Base-by-base conservation (phyloP, 768 basidiomycete genomes). In the Calocybe cyanea region DNA sequence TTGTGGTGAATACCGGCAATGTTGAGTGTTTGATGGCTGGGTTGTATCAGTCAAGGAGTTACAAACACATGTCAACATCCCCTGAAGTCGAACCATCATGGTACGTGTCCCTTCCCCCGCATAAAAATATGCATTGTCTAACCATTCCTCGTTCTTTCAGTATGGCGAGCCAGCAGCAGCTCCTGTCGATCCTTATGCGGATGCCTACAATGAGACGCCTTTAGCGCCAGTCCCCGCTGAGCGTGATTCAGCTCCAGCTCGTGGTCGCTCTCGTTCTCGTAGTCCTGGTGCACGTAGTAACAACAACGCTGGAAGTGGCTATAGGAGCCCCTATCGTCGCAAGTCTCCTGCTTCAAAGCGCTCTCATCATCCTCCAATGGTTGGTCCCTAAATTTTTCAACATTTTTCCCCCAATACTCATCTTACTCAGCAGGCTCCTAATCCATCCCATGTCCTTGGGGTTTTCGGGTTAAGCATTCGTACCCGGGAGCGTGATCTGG, bases 401-500 rank as follows among this genome's bases (percentile, higher is more conserved):
- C 46, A 48, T 44, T 39, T 50, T 33, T 41, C 32, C 18, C 38
- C 54, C 45, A 51, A 47, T 63, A 46, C 69, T 76, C 51, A 78
- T 63, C 46, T 54, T 34, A 60, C 62, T 52, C 64, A 74, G 72
- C 77, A 91, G 88, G 87, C 86, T 55, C 90, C 91, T 39, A 86
- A 85, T 63, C 88, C 92, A 17, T 85, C 87, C 56, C 84, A 77
- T 50, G 92, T 95, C 24, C 76, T 99, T 50, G 95, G 95, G 47
- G 92, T 97, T n/a, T 99, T 98, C 55, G 95, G 95, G n/a, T 70
- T 98, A 33, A 94, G 92, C 57, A 95, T 99, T 46, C 81, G 94
- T 44, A 97, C 95, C 3, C 79, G 84, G 44, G 95, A 99, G 61
- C 80, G 88, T 33, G 95, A 98, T 62, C 72, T 99, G 38, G 92